A percentile compares a stretch with the other conserved stretches of the same genome.
Conservation (phyloP, 352 stramenopile species). For the Pythium chondricola region DNA sequence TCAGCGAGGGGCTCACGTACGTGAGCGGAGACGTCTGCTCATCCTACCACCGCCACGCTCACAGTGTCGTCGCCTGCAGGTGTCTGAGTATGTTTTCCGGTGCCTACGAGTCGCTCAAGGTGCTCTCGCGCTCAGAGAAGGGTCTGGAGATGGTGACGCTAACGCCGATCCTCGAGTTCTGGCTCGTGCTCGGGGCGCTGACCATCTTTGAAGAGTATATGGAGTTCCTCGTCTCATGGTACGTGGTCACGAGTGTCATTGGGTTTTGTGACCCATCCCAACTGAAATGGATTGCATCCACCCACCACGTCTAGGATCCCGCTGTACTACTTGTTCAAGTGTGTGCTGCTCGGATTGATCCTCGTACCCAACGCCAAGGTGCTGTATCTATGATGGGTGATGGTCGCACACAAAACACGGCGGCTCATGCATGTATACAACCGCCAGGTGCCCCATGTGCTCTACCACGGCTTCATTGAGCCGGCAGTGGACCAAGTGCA, state of each 20-base stretch:
- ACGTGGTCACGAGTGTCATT: background rate
- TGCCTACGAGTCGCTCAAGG: conserved; percentile 66
- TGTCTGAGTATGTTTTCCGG: conserved; percentile 53
- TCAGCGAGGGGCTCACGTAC: conserved; percentile 66
- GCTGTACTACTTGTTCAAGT: conserved; percentile 79
- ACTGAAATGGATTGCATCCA: background rate
- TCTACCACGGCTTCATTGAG: conserved; percentile 62
- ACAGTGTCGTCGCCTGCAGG: conserved; percentile 10
- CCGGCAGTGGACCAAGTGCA: conserved; percentile 33
- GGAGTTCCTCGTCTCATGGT: conserved; percentile 67
- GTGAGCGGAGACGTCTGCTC: conserved; percentile 1
- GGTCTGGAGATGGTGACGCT: conserved; percentile 42
- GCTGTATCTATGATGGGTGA: background rate
- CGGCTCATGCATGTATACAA: background rate
- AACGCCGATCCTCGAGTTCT: conserved; percentile 54
- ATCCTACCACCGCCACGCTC: background rate
- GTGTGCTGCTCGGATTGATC: conserved; percentile 41
- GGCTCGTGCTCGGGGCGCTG: conserved; percentile 50
- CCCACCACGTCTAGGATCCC: conserved; percentile 30
- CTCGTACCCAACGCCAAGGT: conserved; percentile 59
- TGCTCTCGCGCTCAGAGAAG: conserved; percentile 50
- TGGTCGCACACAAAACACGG: background rate
- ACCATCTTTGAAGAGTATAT: conserved; percentile 63
- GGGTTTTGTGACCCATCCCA: background rate
- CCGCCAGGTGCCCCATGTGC: conserved; percentile 43